Conservation (phyloP, 768 basidiomycete genomes). For the Neoboletus brunneissimus region DNA sequence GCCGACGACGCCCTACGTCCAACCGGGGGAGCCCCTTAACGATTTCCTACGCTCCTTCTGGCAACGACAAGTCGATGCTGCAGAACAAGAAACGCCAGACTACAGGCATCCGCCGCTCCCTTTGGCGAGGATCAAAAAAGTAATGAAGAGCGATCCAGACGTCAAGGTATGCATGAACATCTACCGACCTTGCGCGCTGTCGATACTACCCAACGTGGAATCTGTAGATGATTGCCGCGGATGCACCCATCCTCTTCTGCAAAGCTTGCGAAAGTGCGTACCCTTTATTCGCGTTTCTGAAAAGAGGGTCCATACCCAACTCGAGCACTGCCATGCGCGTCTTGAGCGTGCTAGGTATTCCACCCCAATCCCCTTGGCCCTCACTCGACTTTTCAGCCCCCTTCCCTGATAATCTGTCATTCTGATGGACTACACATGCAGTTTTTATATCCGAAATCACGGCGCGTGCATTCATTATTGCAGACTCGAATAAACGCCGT, state of each 20-base stretch:
- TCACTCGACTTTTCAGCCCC: too few species aligned
- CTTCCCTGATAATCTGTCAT: neutral
- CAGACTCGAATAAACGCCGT: conserved; percentile 94
- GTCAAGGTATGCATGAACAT: conserved; percentile 67
- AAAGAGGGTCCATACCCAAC: neutral
- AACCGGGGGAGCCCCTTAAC: conserved; percentile 82
- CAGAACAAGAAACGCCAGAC: conserved; percentile 86
- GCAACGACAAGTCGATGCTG: conserved; percentile 83
- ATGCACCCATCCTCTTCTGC: conserved; percentile 94
- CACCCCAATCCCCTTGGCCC: neutral
- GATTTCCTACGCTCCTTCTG: conserved; percentile 86
- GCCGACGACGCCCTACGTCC: conserved; percentile 61
- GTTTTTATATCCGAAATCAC: conserved; percentile 99
- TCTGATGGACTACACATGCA: conserved; percentile 28
- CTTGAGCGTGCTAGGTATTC: neutral
- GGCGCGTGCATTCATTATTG: conserved; percentile 91
- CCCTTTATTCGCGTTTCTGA: neutral
- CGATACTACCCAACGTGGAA: conserved; percentile 2
- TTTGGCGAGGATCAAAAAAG: conserved; percentile 95
- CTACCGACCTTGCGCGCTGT: neutral
- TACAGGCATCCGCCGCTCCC: conserved; percentile 87
- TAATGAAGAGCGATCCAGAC: conserved; percentile 97
- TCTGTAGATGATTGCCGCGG: conserved; percentile 92
- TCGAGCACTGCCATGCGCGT: conserved; percentile 2
- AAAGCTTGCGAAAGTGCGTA: conserved; percentile 96